Evolutionary conservation across 1,284 basidiomycete genomes (phyloP).

Genomic region (Serendipita sp.): DNA sequence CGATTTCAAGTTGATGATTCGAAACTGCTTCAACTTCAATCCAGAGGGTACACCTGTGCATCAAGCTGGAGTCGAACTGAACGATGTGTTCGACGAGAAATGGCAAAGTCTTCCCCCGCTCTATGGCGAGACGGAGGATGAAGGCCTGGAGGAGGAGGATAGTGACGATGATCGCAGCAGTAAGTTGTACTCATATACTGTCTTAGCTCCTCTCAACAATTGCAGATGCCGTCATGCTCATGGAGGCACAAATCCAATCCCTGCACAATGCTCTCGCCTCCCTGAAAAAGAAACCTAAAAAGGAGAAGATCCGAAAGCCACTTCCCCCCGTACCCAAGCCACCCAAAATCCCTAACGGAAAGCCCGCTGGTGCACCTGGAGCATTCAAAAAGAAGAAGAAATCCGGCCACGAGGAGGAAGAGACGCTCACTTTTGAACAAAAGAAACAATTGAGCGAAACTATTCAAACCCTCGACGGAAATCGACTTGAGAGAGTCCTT

Average conservation of each 20-base stretch:
- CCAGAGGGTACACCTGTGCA: slow-evolving; percentile 78
- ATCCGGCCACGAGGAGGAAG: slow-evolving; percentile 37
- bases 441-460: slow-evolving; percentile 94
- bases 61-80: slow-evolving; percentile 65
- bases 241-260: slow-evolving; percentile 61
- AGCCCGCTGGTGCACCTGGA: slow-evolving; percentile 23
- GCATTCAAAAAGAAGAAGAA: slow-evolving; percentile 17
- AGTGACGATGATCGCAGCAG: slow-evolving; percentile 24
- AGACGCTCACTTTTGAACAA: slow-evolving; percentile 73
- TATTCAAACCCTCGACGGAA: slow-evolving; percentile 65
- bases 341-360: slow-evolving; percentile 38
- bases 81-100: slow-evolving; percentile 82
- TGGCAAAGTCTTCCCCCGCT: slow-evolving; percentile 68
- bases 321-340: slow-evolving; percentile 34
- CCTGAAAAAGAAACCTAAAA: slow-evolving; percentile 35
- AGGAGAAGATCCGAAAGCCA: slow-evolving; percentile 38
- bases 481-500: slow-evolving; percentile 71
- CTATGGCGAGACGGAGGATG: slow-evolving; percentile 25
- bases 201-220: slow-evolving; percentile 7
- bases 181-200: not conserved
- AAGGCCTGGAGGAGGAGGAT: slow-evolving; percentile 37
- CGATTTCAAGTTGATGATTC: slow-evolving; percentile 88
- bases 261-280: slow-evolving; percentile 51
- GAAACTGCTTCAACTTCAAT: slow-evolving; percentile 90
- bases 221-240: slow-evolving; percentile 48